phyloP scores from a whole-genome alignment of 352 stramenopile genomes.

The Phytophthora hybrid region DNA sequence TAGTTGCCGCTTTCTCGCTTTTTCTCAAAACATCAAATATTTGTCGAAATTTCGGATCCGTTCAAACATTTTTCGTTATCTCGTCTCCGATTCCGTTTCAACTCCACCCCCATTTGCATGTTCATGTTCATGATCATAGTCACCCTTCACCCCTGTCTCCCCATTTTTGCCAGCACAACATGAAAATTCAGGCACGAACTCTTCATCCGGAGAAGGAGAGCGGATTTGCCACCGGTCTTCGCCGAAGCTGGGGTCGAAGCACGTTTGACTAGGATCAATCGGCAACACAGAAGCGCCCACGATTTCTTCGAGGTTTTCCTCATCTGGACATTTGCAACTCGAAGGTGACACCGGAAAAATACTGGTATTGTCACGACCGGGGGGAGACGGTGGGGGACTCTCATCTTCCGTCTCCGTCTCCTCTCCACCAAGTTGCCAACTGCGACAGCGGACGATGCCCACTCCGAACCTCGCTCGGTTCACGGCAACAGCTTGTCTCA shows the following conservation, averaged over 20 bases:
- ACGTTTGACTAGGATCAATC: constrained; percentile 29
- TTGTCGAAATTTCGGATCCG: background rate
- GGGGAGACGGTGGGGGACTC: background rate
- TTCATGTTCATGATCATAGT: background rate
- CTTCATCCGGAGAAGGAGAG: constrained; percentile 25
- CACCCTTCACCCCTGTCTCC: background rate
- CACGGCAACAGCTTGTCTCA: constrained; percentile 2
- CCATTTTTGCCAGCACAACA: constrained; percentile 9
- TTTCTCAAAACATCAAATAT: constrained; percentile 5
- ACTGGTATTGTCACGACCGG: background rate
- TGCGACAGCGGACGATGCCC: constrained; percentile 38
- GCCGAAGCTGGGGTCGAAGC: constrained; percentile 23
- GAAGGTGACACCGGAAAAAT: background rate
- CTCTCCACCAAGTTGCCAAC: constrained; percentile 19
- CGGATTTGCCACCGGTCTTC: constrained; percentile 36
- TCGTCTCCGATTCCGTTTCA: too few species aligned
- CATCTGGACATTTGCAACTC: constrained; percentile 12
- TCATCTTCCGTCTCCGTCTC: constrained; percentile 42
- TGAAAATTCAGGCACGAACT: constrained; percentile 22
- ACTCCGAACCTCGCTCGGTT: constrained; percentile 33
- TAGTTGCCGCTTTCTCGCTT: constrained; percentile 35
- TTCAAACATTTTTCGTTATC: too few species aligned
- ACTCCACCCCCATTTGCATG: too few species aligned
- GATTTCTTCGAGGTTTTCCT: constrained; percentile 18
- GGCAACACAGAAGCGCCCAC: constrained; percentile 17